phyloP scores from a whole-genome alignment of 2,329 filamentous ascomycete species.

The Shiraia bambusicola region DNA sequence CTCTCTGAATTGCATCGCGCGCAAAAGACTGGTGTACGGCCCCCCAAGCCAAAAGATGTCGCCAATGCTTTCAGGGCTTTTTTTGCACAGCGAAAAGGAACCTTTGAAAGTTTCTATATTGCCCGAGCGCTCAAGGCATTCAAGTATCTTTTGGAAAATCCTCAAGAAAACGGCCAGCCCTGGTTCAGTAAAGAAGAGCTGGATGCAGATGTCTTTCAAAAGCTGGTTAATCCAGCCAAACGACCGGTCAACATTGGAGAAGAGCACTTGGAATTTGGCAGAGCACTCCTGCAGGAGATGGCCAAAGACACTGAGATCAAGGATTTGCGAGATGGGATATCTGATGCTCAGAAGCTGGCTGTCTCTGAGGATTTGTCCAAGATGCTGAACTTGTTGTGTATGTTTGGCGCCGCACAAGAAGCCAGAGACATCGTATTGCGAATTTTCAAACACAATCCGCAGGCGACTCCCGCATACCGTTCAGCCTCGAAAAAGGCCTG shows the following conservation, averaged over 20 bases:
- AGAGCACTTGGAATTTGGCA: constrained; percentile 46
- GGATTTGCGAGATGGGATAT: not conserved
- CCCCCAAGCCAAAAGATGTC: constrained; percentile 65
- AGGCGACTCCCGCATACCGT: constrained; percentile 2
- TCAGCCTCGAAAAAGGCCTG: constrained; percentile 16
- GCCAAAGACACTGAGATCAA: constrained; percentile 10
- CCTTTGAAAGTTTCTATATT: constrained; percentile 48
- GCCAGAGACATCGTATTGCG: constrained; percentile 26
- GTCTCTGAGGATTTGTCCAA: constrained; percentile 8
- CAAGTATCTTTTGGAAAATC: constrained; percentile 55
- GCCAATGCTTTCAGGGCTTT: constrained; percentile 53
- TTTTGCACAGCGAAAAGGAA: constrained; percentile 25
- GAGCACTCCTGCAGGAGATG: constrained; percentile 35
- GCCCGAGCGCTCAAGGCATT: constrained; percentile 61
- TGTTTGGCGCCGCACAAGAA: constrained; percentile 27
- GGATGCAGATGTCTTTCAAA: constrained; percentile 8
- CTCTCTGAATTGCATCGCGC: constrained; percentile 69
- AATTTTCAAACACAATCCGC: constrained; percentile 12
- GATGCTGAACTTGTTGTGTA: constrained; percentile 20
- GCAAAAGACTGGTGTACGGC: constrained; percentile 63
- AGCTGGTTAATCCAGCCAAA: constrained; percentile 17
- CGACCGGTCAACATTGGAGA: constrained; percentile 42
- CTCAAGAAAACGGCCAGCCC: constrained; percentile 24
- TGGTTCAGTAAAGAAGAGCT: constrained; percentile 35
- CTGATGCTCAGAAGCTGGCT: constrained; percentile 1